phyloP scores from a whole-genome alignment of 1,284 basidiomycete genomes.

The Leccinum subfulvum region DNA sequence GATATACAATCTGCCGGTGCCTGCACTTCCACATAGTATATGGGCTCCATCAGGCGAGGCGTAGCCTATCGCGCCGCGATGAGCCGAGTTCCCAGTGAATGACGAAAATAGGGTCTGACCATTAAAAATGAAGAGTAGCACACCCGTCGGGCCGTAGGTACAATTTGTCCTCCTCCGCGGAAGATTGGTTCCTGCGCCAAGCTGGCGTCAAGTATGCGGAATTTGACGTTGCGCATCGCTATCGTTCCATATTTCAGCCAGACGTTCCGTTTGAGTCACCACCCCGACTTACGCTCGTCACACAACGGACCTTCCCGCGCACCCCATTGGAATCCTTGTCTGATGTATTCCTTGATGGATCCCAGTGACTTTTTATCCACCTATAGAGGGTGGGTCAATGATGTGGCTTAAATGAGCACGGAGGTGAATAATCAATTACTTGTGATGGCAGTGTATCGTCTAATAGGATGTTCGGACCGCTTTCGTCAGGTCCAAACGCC shows the following conservation, averaged over 20 bases:
- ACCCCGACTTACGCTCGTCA: slow-evolving; percentile 84
- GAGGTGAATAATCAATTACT: slow-evolving; percentile 39
- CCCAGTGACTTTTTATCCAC: slow-evolving; percentile 91
- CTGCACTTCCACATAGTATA: slow-evolving; percentile 98
- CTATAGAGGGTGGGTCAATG: slow-evolving; percentile 35
- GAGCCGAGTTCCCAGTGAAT: slow-evolving; percentile 7
- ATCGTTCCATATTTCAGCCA: slow-evolving; percentile 8
- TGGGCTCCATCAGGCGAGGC: slow-evolving; percentile 91
- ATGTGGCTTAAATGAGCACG: neutral
- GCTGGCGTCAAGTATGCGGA: slow-evolving; percentile 89
- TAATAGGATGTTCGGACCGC: slow-evolving; percentile 89
- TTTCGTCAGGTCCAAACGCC: slow-evolving; percentile 99
- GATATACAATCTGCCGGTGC: slow-evolving; percentile 98
- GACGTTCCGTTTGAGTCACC: slow-evolving; percentile 5
- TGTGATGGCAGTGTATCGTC: slow-evolving; percentile 97
- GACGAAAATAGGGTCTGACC: slow-evolving; percentile 45
- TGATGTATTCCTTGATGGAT: slow-evolving; percentile 91
- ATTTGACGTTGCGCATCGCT: slow-evolving; percentile 99
- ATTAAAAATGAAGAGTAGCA: slow-evolving; percentile 99
- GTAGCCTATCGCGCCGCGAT: slow-evolving; percentile 60
- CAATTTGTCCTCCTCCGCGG: slow-evolving; percentile 97
- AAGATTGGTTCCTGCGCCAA: slow-evolving; percentile 95
- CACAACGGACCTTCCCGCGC: slow-evolving; percentile 95
- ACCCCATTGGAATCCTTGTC: slow-evolving; percentile 99
- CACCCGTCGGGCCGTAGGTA: slow-evolving; percentile 94